Percentiles rank a stretch among this genome's conserved stretches.
These are phyloP conservation scores for Monosporascus sp. DNA, from an alignment of 2,329 filamentous ascomycete species.

Conservation along the genomic window DNA sequence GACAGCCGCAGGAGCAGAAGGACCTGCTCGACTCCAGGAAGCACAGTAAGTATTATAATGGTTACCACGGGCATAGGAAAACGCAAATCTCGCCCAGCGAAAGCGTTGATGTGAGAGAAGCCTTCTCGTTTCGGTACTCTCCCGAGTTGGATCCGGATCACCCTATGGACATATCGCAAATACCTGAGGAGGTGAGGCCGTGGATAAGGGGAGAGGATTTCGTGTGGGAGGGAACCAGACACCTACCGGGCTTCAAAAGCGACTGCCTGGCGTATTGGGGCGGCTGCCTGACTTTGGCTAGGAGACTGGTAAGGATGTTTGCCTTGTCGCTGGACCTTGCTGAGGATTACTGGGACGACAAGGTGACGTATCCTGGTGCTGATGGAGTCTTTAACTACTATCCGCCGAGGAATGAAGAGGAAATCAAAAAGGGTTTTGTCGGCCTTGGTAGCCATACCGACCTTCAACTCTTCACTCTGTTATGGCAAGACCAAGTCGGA, in stretches of 20 bases:
- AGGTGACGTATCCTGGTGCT: slow-evolving; percentile 46
- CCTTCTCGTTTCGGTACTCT: slow-evolving; percentile 47
- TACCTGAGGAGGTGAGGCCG: slow-evolving; percentile 37
- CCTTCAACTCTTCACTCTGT: slow-evolving; percentile 46
- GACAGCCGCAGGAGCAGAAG: slow-evolving; percentile 39
- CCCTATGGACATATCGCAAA: slow-evolving; percentile 30
- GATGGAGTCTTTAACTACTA: slow-evolving; percentile 38
- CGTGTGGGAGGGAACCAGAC: slow-evolving; percentile 45
- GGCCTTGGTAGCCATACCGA: slow-evolving; percentile 49
- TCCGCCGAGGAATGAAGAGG: slow-evolving; percentile 23
- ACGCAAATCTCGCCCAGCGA: slow-evolving; percentile 46
- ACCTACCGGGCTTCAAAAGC: slow-evolving; percentile 43
- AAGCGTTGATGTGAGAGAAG: slow-evolving; percentile 45
- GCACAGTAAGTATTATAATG: slow-evolving; percentile 40
- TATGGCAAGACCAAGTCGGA: slow-evolving; percentile 41
- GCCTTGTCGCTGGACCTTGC: slow-evolving; percentile 49
- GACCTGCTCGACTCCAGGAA: slow-evolving; percentile 28
- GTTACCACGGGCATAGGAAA: slow-evolving; percentile 37
- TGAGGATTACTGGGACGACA: slow-evolving; percentile 50
- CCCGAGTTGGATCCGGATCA: slow-evolving; percentile 45
- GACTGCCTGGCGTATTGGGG: slow-evolving; percentile 43
- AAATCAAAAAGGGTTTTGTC: slow-evolving; percentile 23
- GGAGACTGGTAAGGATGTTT: slow-evolving; percentile 46
- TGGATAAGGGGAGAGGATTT: slow-evolving; percentile 44
- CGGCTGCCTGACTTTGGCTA: slow-evolving; percentile 43